phyloP scores from a whole-genome alignment of 176 grass and related monocot species.

The Oryza nivara region DNA sequence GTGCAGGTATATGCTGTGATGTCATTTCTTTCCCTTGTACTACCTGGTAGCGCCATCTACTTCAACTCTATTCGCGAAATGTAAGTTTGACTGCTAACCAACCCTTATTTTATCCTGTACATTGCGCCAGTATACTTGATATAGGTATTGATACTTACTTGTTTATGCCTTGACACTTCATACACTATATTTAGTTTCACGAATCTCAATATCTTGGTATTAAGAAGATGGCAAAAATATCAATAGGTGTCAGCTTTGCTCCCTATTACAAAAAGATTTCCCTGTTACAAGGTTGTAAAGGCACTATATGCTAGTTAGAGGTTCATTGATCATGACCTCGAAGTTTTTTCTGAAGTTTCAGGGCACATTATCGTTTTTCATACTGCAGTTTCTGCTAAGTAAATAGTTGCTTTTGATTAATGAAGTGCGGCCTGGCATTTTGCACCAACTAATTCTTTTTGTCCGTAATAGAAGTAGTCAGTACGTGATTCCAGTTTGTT shows the following conservation, averaged over 20 bases:
- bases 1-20: constrained; percentile 88
- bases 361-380: neutral
- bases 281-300: neutral
- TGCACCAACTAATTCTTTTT: neutral
- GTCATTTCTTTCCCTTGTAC: constrained; percentile 83
- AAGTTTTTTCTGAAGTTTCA: neutral
- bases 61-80: constrained; percentile 87
- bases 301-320: neutral
- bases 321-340: neutral
- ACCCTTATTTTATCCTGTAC: neutral
- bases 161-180: neutral
- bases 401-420: neutral
- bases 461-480: neutral
- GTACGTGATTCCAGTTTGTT: neutral
- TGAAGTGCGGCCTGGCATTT: neutral
- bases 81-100: constrained; percentile 52
- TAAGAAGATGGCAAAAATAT: neutral
- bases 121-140: neutral
- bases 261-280: neutral
- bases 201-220: neutral
- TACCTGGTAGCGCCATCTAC: constrained; percentile 63
- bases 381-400: neutral
- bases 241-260: neutral
- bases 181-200: constrained; percentile 6
- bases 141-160: neutral